Conservation (phyloP, 768 basidiomycete genomes). For the Hirschioporus abietinus region DNA sequence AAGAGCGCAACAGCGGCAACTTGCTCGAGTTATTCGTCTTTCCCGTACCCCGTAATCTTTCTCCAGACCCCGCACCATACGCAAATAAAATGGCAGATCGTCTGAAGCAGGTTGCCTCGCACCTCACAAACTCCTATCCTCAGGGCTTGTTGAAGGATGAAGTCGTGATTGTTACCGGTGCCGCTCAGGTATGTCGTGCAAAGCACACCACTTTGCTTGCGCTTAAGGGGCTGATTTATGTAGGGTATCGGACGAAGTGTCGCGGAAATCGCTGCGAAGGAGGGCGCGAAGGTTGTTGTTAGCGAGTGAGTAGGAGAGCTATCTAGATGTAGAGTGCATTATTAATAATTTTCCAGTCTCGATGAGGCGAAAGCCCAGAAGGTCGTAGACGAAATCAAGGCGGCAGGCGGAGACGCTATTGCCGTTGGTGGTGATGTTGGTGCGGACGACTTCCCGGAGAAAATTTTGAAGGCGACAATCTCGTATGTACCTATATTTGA, state of each 20-base stretch:
- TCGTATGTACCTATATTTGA: constrained; percentile 41
- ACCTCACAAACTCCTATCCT: constrained; percentile 46
- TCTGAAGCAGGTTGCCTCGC: constrained; percentile 66
- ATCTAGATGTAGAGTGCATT: not conserved
- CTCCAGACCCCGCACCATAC: constrained; percentile 18
- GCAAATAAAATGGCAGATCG: constrained; percentile 35
- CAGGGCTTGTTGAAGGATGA: constrained; percentile 67
- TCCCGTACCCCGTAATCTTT: not conserved
- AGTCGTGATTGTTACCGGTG: constrained; percentile 86
- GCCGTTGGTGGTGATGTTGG: constrained; percentile 76
- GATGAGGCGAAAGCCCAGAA: constrained; percentile 62
- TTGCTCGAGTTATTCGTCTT: constrained; percentile 1
- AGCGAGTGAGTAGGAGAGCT: constrained; percentile 53
- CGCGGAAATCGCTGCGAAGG: constrained; percentile 74
- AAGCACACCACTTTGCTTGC: constrained; percentile 13
- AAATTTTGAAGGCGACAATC: constrained; percentile 69
- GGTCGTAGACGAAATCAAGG: constrained; percentile 70
- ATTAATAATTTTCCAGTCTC: constrained; percentile 40
- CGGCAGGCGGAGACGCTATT: constrained; percentile 66
- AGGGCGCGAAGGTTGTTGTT: constrained; percentile 83
- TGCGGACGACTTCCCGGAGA: constrained; percentile 78
- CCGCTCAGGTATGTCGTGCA: constrained; percentile 54
- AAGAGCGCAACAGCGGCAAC: not conserved
- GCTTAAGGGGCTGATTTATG: not conserved
- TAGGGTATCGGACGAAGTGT: constrained; percentile 76